Evolutionary conservation across 2,329 filamentous ascomycete species (phyloP), one percentile per base, ranked within the genome.

Genomic region (Falciphora oryzae): DNA sequence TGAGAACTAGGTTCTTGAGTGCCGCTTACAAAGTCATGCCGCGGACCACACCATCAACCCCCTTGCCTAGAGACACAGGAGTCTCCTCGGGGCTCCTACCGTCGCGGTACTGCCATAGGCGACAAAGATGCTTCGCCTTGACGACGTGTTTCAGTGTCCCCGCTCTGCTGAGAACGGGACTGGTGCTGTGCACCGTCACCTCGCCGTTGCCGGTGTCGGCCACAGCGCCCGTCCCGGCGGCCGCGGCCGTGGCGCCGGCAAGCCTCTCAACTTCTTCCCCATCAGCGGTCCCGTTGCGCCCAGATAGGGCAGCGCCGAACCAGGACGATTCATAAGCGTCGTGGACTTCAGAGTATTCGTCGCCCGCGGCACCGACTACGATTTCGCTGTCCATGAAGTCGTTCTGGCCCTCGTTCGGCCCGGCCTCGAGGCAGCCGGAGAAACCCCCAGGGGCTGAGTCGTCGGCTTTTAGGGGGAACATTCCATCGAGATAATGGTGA

Each of bases 51-150:
- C 35, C 59, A 28, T 38, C 59, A 28, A 6, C 35, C 18, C 59
- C 59, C 22, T 13, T 18, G 18, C 14, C 58, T 29, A 13, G 18
- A 35, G 22, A n/a, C 27, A 22, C 22, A 11, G 31, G 25, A n/a
- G n/a, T 38, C 57, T 82, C 80, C 6, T 76, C 70, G 1, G 86
- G 85, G 57, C 79, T 83, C 65, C 72, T 76, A 2, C 86, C 86
- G 70, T 89, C 88, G 62, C 85, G 77, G 70, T 89, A 89, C 67
- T 81, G 76, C 86, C 86, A 88, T 32, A 89, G 72, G 59, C 86
- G 79, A 69, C 85, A 87, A 59, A 89, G 74, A 63, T 89, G 82
- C 73, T 82, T 86, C 7, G 88, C 85, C 70, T 77, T 83, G 57
- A 85, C 77, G 35, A 71, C 74, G 4, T 65, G 71, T 66, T 28